Conservation (phyloP, 306 rosid genomes). For the Vigna trinervia region DNA sequence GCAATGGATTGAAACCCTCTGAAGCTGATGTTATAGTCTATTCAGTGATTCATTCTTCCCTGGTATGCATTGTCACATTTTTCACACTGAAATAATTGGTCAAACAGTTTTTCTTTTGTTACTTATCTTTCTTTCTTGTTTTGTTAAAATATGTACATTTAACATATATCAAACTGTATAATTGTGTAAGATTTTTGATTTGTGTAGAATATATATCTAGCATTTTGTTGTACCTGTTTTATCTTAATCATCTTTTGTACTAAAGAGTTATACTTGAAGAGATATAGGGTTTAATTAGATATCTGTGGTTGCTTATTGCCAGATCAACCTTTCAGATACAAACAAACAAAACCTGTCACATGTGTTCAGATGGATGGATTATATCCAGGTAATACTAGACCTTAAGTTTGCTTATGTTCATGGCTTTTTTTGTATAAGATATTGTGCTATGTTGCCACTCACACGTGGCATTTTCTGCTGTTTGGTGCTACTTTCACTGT, state of each 20-base stretch:
- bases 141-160: slow-evolving; percentile 7
- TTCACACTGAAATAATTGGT: slow-evolving; percentile 15
- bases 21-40: slow-evolving; percentile 83
- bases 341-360: slow-evolving; percentile 70
- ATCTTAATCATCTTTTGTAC: slow-evolving; percentile 19
- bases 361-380: slow-evolving; percentile 84
- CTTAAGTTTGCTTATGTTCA: background rate
- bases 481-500: slow-evolving; percentile 4
- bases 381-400: slow-evolving; percentile 73
- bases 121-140: background rate
- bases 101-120: background rate
- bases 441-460: slow-evolving; percentile 8
- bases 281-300: slow-evolving; percentile 42
- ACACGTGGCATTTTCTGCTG: background rate
- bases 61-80: slow-evolving; percentile 59
- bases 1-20: slow-evolving; percentile 73
- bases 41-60: slow-evolving; percentile 70
- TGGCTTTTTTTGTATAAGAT: slow-evolving; percentile 2
- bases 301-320: slow-evolving; percentile 55
- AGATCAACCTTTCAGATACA: slow-evolving; percentile 69
- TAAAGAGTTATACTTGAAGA: slow-evolving; percentile 17
- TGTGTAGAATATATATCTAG: slow-evolving; percentile 28
- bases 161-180: slow-evolving; percentile 11
- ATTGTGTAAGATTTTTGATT: slow-evolving; percentile 2
- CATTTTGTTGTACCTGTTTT: slow-evolving; percentile 7